These are phyloP conservation scores for Paraconiothyrium brasiliense DNA, from an alignment of 2,329 filamentous ascomycete species.

Conservation along the genomic window DNA sequence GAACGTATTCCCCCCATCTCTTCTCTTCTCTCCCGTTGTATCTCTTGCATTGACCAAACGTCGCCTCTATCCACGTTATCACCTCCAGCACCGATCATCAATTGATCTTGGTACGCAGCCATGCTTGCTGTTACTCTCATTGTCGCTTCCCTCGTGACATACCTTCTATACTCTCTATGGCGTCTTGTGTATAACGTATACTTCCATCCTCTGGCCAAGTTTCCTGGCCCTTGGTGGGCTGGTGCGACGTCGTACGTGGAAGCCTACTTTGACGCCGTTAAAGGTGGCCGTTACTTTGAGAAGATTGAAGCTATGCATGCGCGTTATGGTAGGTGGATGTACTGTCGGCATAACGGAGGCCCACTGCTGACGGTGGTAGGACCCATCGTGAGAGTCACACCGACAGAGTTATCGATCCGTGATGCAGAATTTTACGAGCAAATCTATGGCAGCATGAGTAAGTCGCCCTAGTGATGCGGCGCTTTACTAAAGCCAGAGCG, in stretches of 20 bases:
- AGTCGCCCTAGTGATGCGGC: not conserved
- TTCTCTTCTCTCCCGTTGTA: not conserved
- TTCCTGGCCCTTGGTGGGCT: constrained; percentile 26
- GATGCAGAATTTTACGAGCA: constrained; percentile 28
- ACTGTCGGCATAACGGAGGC: too few species aligned
- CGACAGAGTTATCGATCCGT: constrained; percentile 30
- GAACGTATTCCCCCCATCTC: not conserved
- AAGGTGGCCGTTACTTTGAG: constrained; percentile 41
- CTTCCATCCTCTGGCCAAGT: constrained; percentile 22
- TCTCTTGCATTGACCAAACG: not conserved
- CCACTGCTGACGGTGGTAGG: constrained; percentile 15
- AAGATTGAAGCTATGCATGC: constrained; percentile 46
- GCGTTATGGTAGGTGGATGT: constrained; percentile 20
- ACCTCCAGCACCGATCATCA: not conserved
- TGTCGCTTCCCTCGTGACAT: not conserved
- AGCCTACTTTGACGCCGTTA: constrained; percentile 24
- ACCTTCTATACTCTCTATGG: constrained; percentile 15
- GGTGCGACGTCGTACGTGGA: constrained; percentile 17
- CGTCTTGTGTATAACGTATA: constrained; percentile 21
- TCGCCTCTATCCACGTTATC: not conserved
- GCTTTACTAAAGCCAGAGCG: not conserved
- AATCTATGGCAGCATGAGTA: constrained; percentile 14
- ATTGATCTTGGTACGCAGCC: not conserved
- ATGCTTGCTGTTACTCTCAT: constrained; percentile 1
- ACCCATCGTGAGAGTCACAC: constrained; percentile 28